These are phyloP conservation scores for Diaporthe ampelina DNA, from an alignment of 2,329 filamentous ascomycete species.

Conservation along the genomic window DNA sequence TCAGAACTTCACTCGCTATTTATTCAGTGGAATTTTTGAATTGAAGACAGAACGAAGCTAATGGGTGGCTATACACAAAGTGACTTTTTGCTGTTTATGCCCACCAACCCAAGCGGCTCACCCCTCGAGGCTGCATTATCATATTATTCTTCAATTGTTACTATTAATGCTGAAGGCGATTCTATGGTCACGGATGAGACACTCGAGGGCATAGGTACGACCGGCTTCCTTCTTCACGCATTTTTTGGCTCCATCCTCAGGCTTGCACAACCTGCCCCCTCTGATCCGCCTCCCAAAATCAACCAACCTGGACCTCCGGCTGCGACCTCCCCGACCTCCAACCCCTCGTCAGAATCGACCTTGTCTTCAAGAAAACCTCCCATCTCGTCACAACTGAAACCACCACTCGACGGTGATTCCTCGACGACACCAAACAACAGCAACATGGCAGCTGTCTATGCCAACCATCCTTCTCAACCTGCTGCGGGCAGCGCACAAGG, in stretches of 20 bases:
- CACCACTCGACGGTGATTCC: conserved; percentile 16
- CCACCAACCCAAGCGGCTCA: conserved; percentile 67
- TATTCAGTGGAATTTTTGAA: background rate
- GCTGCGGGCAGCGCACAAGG: conserved; percentile 31
- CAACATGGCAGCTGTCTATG: conserved; percentile 27
- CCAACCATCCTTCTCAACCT: conserved; percentile 17
- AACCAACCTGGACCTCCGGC: conserved; percentile 30
- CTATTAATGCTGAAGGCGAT: conserved; percentile 93
- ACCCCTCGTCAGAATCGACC: conserved; percentile 39
- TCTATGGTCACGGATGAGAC: conserved; percentile 92
- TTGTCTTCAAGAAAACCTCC: conserved; percentile 35
- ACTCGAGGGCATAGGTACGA: conserved; percentile 94
- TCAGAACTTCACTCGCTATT: background rate
- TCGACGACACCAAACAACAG: conserved; percentile 3
- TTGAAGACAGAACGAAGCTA: background rate
- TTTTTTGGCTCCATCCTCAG: conserved; percentile 83
- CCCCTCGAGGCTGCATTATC: conserved; percentile 87
- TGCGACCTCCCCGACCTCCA: background rate
- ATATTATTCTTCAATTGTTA: conserved; percentile 91
- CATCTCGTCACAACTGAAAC: conserved; percentile 39
- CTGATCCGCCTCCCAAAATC: conserved; percentile 40
- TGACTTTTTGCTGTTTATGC: conserved; percentile 94
- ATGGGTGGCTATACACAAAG: conserved; percentile 58
- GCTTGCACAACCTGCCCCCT: conserved; percentile 62
- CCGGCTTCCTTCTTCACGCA: conserved; percentile 76